phyloP scores from a whole-genome alignment of 768 basidiomycete species.

The Termitomyces sp. region DNA sequence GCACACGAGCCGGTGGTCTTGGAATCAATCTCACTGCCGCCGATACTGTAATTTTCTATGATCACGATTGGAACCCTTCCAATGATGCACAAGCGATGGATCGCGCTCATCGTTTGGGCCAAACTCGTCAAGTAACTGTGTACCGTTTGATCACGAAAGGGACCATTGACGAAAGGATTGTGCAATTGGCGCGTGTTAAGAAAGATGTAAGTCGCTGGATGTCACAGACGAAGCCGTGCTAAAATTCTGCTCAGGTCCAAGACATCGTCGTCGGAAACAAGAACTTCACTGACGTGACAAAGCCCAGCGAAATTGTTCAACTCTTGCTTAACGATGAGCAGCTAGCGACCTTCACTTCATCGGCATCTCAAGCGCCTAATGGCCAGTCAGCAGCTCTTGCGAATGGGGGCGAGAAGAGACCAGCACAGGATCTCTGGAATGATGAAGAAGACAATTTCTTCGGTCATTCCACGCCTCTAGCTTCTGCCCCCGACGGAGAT shows the following conservation, averaged over 20 bases:
- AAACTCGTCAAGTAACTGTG: constrained; percentile 95
- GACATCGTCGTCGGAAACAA: constrained; percentile 99
- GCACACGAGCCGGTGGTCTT: constrained; percentile 92
- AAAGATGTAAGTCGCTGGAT: constrained; percentile 67
- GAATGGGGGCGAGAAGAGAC: constrained; percentile 27
- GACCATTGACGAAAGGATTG: constrained; percentile 95
- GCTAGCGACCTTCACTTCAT: constrained; percentile 60
- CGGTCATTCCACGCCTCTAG: constrained; percentile 41
- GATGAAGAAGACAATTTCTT: constrained; percentile 88
- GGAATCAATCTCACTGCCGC: constrained; percentile 96
- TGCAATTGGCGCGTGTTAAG: constrained; percentile 93
- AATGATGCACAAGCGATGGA: constrained; percentile 99
- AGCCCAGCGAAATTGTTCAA: constrained; percentile 95
- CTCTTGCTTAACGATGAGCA: constrained; percentile 94
- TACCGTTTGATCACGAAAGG: constrained; percentile 92
- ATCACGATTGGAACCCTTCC: constrained; percentile 95
- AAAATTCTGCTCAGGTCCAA: constrained; percentile 66
- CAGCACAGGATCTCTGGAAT: constrained; percentile 69
- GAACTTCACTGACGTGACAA: constrained; percentile 86
- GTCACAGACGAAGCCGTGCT: constrained; percentile 1
- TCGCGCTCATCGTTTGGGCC: constrained; percentile 92
- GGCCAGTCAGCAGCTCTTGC: constrained; percentile 21
- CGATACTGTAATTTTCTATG: constrained; percentile 94
- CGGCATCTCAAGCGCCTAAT: constrained; percentile 27
- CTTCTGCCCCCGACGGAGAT: constrained; percentile 23